phyloP scores from a whole-genome alignment of 495 filamentous ascomycete species.

The Usnea hakonensis region DNA sequence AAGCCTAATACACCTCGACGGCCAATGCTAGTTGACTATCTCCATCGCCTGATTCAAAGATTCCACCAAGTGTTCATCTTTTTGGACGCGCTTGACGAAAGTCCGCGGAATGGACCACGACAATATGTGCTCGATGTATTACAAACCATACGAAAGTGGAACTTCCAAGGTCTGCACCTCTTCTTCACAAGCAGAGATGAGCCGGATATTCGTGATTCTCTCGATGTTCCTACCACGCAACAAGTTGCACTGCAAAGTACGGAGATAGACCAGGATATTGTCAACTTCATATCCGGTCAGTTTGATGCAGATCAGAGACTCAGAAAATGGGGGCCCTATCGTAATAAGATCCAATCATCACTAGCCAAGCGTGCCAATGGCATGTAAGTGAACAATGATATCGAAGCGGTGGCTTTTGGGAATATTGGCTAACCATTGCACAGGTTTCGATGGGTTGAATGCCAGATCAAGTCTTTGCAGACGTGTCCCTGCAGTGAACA shows the following conservation, averaged over 20 bases:
- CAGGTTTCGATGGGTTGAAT: slow-evolving; percentile 38
- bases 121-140: slow-evolving; percentile 25
- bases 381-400: slow-evolving; percentile 26
- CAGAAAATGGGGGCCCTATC: slow-evolving; percentile 25
- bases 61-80: slow-evolving; percentile 27
- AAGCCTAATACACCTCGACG: slow-evolving; percentile 14
- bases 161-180: slow-evolving; percentile 27
- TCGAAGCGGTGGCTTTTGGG: background rate
- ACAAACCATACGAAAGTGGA: slow-evolving; percentile 26
- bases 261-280: slow-evolving; percentile 29
- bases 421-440: slow-evolving; percentile 9
- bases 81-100: slow-evolving; percentile 26
- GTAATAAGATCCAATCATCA: slow-evolving; percentile 26
- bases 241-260: slow-evolving; percentile 25
- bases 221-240: slow-evolving; percentile 20
- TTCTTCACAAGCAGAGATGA: slow-evolving; percentile 35
- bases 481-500: slow-evolving; percentile 24
- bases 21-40: slow-evolving; percentile 14
- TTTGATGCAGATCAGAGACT: slow-evolving; percentile 27
- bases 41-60: slow-evolving; percentile 18
- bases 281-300: slow-evolving; percentile 27
- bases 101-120: slow-evolving; percentile 19
- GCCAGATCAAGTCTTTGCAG: slow-evolving; percentile 29
- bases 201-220: slow-evolving; percentile 29
- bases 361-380: slow-evolving; percentile 28